Conservation (phyloP, 768 basidiomycete species). For the Leccinum rimulosum region DNA sequence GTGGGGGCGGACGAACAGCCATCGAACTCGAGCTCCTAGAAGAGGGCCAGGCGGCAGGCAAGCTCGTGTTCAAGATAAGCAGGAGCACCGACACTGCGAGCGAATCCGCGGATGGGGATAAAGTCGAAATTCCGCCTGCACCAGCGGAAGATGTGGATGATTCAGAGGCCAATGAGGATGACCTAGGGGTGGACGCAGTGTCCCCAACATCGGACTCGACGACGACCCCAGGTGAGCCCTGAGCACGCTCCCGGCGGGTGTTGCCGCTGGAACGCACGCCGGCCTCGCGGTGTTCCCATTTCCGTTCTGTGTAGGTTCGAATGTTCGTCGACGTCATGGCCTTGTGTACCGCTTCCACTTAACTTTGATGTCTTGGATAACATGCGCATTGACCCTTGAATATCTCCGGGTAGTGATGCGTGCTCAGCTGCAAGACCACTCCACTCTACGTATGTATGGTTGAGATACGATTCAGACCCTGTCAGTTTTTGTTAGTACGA, state of each 20-base stretch:
- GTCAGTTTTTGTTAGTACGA: background rate
- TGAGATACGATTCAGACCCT: background rate
- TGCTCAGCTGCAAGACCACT: background rate
- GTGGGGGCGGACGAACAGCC: slow-evolving; percentile 12
- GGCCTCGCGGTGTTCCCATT: slow-evolving; percentile 1
- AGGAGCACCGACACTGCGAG: slow-evolving; percentile 8
- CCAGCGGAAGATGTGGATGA: background rate
- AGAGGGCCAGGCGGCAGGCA: slow-evolving; percentile 32
- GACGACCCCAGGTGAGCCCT: slow-evolving; percentile 1
- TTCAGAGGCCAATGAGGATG: background rate
- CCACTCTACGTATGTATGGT: background rate
- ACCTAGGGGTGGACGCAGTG: background rate
- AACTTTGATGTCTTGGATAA: slow-evolving; percentile 10
- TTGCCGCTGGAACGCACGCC: background rate
- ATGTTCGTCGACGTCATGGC: background rate
- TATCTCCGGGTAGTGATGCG: background rate
- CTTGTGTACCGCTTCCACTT: slow-evolving; percentile 1
- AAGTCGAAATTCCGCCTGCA: slow-evolving; percentile 2
- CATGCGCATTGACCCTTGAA: background rate
- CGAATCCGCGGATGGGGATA: background rate
- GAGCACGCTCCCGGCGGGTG: background rate
- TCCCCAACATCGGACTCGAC: slow-evolving; percentile 1
- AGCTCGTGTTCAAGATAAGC: slow-evolving; percentile 26
- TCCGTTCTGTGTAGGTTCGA: background rate
- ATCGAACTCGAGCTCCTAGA: slow-evolving; percentile 32